These are phyloP conservation scores for Allium sativum DNA, from an alignment of 106 monocot species.

Conservation along the genomic window DNA sequence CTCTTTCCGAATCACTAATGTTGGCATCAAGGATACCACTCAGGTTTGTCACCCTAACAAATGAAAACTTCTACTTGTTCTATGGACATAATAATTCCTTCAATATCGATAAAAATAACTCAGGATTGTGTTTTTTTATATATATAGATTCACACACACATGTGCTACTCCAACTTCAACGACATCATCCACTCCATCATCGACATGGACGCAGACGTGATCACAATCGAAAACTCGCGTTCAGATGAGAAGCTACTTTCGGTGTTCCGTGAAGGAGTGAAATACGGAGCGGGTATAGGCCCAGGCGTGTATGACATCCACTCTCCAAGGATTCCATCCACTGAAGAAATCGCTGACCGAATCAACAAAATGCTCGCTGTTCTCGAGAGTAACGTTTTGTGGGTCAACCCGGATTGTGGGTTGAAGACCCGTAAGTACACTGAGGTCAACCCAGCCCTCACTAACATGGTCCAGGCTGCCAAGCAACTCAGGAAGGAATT, in stretches of 20 bases:
- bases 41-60: background rate
- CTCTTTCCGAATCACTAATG: conserved; percentile 22
- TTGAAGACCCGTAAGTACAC: conserved; percentile 20
- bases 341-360: conserved; percentile 17
- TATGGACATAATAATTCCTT: too few species aligned
- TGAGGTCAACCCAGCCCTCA: conserved; percentile 18
- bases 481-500: conserved; percentile 16
- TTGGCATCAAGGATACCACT: background rate
- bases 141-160: conserved; percentile 13
- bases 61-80: too few species aligned
- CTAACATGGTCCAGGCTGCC: conserved; percentile 14
- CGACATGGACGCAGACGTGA: conserved; percentile 20
- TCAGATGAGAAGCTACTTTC: conserved; percentile 23
- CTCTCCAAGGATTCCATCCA: conserved; percentile 15
- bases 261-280: conserved; percentile 16
- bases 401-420: conserved; percentile 23
- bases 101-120: too few species aligned
- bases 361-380: conserved; percentile 19
- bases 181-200: conserved; percentile 23
- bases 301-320: conserved; percentile 20
- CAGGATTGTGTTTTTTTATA: conserved; percentile 1
- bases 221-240: conserved; percentile 20
- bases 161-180: conserved; percentile 25
- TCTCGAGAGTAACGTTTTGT: conserved; percentile 17
- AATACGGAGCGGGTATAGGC: conserved; percentile 18